phyloP scores from a whole-genome alignment of 371 early-diverging fungal species.

The Mortierella polycephala region DNA sequence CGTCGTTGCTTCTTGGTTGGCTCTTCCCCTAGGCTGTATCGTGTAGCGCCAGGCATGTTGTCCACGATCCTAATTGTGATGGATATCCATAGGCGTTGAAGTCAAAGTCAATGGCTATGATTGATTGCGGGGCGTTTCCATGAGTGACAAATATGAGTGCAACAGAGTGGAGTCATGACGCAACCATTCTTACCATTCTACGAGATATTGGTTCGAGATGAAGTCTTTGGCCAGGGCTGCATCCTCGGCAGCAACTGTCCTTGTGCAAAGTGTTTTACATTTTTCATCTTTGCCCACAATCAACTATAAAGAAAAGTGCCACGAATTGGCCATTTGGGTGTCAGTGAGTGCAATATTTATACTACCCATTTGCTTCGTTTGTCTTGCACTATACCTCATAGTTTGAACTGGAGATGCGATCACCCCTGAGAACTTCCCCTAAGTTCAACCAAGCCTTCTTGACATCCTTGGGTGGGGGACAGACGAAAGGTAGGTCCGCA shows the following conservation, averaged over 20 bases:
- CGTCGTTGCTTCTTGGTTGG: slow-evolving; percentile 40
- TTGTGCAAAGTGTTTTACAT: slow-evolving; percentile 61
- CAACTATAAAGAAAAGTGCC: slow-evolving; percentile 31
- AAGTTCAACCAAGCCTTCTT: slow-evolving; percentile 71
- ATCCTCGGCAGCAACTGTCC: slow-evolving; percentile 51
- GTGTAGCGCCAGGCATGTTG: slow-evolving; percentile 69
- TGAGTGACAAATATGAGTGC: no score
- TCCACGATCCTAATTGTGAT: slow-evolving; percentile 65
- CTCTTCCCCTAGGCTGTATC: slow-evolving; percentile 40
- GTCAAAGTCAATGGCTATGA: neutral
- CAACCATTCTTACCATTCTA: slow-evolving; percentile 34
- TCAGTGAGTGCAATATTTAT: neutral
- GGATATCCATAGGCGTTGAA: neutral
- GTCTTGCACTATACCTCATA: slow-evolving; percentile 49
- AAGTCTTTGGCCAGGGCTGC: slow-evolving; percentile 59
- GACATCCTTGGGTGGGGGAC: slow-evolving; percentile 63
- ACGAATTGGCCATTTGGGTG: neutral
- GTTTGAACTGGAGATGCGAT: slow-evolving; percentile 71
- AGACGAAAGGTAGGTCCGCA: slow-evolving; percentile 75
- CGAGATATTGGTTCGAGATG: slow-evolving; percentile 64
- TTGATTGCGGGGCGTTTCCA: neutral
- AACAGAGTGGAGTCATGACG: no score
- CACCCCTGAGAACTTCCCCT: slow-evolving; percentile 87
- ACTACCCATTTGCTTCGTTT: neutral
- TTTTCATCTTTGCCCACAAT: slow-evolving; percentile 55